Evolutionary conservation across 768 basidiomycete genomes (phyloP).

Genomic region (Lentinula sp.): DNA sequence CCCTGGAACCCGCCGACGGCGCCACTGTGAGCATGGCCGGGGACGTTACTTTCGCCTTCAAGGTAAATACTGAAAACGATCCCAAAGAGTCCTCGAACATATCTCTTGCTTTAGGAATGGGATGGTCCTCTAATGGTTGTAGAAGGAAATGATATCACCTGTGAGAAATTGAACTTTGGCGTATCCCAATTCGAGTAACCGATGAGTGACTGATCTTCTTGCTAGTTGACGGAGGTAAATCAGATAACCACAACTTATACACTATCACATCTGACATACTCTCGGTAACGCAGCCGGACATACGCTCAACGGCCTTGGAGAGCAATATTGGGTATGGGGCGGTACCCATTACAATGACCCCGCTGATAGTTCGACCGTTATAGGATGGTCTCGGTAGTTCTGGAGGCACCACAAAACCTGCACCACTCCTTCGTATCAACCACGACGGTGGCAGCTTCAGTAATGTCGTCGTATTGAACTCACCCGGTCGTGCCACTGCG

Average conservation of each 20-base stretch:
- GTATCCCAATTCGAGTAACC: background rate
- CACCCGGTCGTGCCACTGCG: conserved; percentile 11
- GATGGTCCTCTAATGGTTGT: conserved; percentile 22
- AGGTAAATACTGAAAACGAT: conserved; percentile 20
- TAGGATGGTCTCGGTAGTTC: conserved; percentile 8
- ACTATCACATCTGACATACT: background rate
- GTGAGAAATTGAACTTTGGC: background rate
- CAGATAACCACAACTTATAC: background rate
- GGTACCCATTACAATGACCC: background rate
- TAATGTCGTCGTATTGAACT: conserved; percentile 11
- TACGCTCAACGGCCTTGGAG: conserved; percentile 8
- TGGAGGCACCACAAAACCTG: conserved; percentile 12
- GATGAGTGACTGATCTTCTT: background rate
- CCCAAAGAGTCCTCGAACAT: conserved; percentile 19
- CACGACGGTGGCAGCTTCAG: conserved; percentile 9
- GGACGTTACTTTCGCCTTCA: conserved; percentile 34
- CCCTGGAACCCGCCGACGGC: conserved; percentile 27
- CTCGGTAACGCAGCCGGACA: conserved; percentile 9
- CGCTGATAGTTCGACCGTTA: background rate
- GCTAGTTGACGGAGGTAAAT: background rate
- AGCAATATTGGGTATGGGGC: conserved; percentile 8
- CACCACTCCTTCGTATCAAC: conserved; percentile 12
- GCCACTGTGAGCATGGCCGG: conserved; percentile 41
- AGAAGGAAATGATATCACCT: conserved; percentile 9
- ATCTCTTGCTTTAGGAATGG: conserved; percentile 6